These are phyloP conservation scores for Candida chauliodis DNA, from an alignment of 805 yeast genomes.

Conservation along the genomic window DNA sequence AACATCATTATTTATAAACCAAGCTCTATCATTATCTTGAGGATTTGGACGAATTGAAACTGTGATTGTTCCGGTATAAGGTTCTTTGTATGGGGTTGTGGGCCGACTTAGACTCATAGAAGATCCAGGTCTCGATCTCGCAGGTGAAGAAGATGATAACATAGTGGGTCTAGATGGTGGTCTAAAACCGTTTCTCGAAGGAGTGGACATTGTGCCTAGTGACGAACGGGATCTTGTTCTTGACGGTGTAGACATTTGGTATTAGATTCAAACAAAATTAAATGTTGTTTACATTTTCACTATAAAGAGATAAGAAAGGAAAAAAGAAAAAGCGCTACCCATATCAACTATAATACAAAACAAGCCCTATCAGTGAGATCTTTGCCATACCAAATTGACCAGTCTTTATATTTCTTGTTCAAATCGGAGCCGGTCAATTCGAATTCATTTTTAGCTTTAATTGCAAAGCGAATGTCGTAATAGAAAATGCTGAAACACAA, in stretches of 20 bases:
- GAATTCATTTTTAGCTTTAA: conserved; percentile 51
- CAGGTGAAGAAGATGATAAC: conserved; percentile 27
- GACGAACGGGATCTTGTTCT: conserved; percentile 27
- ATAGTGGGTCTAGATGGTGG: conserved; percentile 20
- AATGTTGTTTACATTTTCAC: conserved; percentile 3
- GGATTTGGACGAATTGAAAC: conserved; percentile 83
- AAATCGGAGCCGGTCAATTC: conserved; percentile 29
- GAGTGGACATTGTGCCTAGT: conserved; percentile 14
- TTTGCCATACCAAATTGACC: conserved; percentile 65
- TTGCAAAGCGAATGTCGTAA: conserved; percentile 56
- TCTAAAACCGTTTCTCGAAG: conserved; percentile 11
- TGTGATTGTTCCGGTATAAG: conserved; percentile 67
- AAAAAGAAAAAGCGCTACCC: not conserved
- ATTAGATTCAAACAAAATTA: not conserved
- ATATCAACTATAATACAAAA: conserved; percentile 14
- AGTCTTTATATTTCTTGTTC: conserved; percentile 46
- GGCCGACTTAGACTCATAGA: conserved; percentile 34
- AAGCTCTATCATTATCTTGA: conserved; percentile 26
- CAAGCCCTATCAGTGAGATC: conserved; percentile 65
- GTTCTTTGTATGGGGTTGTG: conserved; percentile 36
- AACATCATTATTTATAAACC: conserved; percentile 43
- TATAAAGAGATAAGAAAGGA: conserved; percentile 2
- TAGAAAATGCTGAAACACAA: conserved; percentile 60
- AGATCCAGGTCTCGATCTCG: conserved; percentile 32
- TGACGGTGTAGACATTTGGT: conserved; percentile 19